Evolutionary conservation across 148 eudicot genomes (phyloP), one percentile per base, ranked within the genome.

Genomic region (Mesembryanthemum crystallinum): DNA sequence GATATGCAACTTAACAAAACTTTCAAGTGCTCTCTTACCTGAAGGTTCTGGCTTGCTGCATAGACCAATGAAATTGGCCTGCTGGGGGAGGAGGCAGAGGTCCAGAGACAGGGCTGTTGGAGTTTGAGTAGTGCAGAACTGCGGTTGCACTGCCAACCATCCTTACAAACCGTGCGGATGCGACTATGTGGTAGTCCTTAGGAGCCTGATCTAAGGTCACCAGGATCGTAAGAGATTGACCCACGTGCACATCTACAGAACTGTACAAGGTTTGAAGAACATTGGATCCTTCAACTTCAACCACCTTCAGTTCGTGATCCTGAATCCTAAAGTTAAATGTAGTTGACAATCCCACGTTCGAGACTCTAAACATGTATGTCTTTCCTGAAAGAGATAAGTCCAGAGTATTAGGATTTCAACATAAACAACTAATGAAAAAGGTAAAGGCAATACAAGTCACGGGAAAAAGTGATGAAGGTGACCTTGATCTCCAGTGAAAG

Each of bases 271-370:
- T 91, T 81, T 92, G 93, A 29, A 90, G 64, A 43, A 87, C 86
- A 58, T 92, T 87, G 42, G 98, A 90, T 57, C 99, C 99, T 82
- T 95, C 99, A 69, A 92, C 97, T 88, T 95, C 99, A 25, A 95
- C 99, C 66, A 95, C 88, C 82, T 88, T 91, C 87, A 95, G 67
- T 52, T 51, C 81, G 74, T 95, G 99, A 62, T 89, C 90, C 73
- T 95, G 97, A 49, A 95, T 92, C 76, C 98, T 85, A 84, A 95
- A 89, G 87, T 95, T 95, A 66, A 91, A 83, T 32, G 99, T 76
- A 10, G 91, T 81, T 3, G 89, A 82, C 81, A 91, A 64, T 25
- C 99, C 99, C 54, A 95, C 85, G 72, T 95, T 95, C 24, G 99
- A 90, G 5, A 95, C 85, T 82, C 98, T 82, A 78, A 95, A 89